Evolutionary conservation across 1,284 basidiomycete genomes (phyloP).

Genomic region (Ustilago cynodontis): DNA sequence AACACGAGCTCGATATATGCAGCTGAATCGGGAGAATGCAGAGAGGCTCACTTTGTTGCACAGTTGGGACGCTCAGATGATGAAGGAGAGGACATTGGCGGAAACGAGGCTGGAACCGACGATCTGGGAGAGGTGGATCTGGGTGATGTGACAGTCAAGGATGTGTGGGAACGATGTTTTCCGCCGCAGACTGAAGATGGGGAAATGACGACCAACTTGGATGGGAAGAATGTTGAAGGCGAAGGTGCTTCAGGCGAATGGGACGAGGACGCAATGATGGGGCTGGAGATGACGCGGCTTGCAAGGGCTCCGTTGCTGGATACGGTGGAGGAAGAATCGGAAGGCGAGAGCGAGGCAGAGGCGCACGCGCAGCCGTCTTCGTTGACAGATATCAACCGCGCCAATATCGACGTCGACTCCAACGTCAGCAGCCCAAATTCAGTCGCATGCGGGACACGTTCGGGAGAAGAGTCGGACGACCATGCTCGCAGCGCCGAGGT

Average conservation of each 20-base stretch:
- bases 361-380: background rate
- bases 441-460: background rate
- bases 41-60: background rate
- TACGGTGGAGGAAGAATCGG: slow-evolving; percentile 30
- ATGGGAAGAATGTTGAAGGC: background rate
- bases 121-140: slow-evolving; percentile 17
- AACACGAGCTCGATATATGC: background rate
- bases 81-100: background rate
- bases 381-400: no score
- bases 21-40: background rate
- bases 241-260: background rate
- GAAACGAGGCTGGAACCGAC: background rate
- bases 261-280: slow-evolving; percentile 6
- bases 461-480: background rate
- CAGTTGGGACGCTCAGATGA: background rate
- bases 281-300: slow-evolving; percentile 15
- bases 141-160: slow-evolving; percentile 23
- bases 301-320: slow-evolving; percentile 36
- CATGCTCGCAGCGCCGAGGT: background rate
- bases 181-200: background rate
- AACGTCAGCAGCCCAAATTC: no score
- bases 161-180: slow-evolving; percentile 21
- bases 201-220: background rate
- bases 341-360: slow-evolving; percentile 12
- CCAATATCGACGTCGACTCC: no score